These are phyloP conservation scores for Incumbomyces delicatus DNA, from an alignment of 2,329 filamentous ascomycete genomes.

Conservation along the genomic window DNA sequence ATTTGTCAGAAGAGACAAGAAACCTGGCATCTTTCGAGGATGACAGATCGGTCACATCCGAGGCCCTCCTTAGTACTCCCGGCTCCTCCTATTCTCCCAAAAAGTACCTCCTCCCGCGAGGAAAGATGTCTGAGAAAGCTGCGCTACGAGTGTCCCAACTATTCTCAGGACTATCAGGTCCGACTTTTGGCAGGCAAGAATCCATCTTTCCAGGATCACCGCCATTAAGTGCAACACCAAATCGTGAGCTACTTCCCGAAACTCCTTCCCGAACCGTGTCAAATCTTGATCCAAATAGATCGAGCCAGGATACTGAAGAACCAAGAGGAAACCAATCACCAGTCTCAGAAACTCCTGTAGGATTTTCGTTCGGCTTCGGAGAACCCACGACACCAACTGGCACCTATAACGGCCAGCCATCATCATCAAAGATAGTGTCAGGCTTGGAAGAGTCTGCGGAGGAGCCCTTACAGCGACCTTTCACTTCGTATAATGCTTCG, in stretches of 20 bases:
- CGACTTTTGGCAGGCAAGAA: slow-evolving; percentile 57
- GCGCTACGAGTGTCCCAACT: slow-evolving; percentile 55
- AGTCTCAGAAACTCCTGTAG: neutral
- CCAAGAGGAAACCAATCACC: neutral
- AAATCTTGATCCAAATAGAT: slow-evolving; percentile 3
- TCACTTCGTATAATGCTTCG: neutral
- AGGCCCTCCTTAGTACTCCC: slow-evolving; percentile 14
- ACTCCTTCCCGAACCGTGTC: too few relatives aligned
- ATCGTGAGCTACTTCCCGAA: too few relatives aligned
- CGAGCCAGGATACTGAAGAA: slow-evolving; percentile 7
- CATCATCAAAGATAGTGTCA: slow-evolving; percentile 12
- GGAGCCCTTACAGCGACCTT: neutral
- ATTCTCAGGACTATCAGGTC: slow-evolving; percentile 45
- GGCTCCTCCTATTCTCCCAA: slow-evolving; percentile 76
- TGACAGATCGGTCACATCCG: slow-evolving; percentile 9
- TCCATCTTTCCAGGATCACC: slow-evolving; percentile 36
- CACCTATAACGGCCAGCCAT: slow-evolving; percentile 1
- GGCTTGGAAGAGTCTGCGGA: neutral
- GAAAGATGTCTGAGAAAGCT: slow-evolving; percentile 49
- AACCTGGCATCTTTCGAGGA: slow-evolving; percentile 18
- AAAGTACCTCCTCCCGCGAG: slow-evolving; percentile 73
- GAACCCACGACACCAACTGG: slow-evolving; percentile 8
- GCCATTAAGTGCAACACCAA: slow-evolving; percentile 16
- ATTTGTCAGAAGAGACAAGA: slow-evolving; percentile 5
- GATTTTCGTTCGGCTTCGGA: slow-evolving; percentile 17